A percentile compares a stretch with the other conserved stretches of the same genome.
Evolutionary conservation across 164 flowering plant species (phyloP).

Genomic region (Vitis riparia): DNA sequence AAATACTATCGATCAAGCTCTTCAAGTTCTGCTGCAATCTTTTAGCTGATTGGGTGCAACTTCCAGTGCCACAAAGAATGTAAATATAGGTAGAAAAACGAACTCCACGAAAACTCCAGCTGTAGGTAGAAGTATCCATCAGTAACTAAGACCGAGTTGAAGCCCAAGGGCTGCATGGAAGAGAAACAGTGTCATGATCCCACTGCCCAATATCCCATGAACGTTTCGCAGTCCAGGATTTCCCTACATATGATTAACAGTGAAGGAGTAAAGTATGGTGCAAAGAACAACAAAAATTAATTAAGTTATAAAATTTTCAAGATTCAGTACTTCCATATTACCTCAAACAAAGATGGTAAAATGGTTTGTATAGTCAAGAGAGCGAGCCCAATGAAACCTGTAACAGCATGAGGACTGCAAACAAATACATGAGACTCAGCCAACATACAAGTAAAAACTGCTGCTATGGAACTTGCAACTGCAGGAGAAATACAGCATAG

Average conservation of each 20-base stretch:
- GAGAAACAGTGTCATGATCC: conserved; percentile 82
- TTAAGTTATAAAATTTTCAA: no score
- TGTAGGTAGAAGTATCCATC: conserved; percentile 2
- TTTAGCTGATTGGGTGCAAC: no score
- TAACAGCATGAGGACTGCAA: conserved; percentile 88
- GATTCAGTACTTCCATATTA: conserved; percentile 13
- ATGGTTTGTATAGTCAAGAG: conserved; percentile 72
- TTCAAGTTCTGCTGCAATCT: no score
- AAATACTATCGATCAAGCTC: no score
- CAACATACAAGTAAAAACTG: background rate
- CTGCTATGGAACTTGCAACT: no score
- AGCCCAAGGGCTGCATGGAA: conserved; percentile 85
- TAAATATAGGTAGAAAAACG: background rate
- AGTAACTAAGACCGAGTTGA: conserved; percentile 78
- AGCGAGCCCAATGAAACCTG: conserved; percentile 74
- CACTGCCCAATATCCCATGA: conserved; percentile 85
- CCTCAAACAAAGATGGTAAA: conserved; percentile 81
- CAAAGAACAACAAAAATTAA: background rate
- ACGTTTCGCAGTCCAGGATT: conserved; percentile 78
- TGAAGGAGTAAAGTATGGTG: background rate
- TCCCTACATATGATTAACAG: conserved; percentile 43
- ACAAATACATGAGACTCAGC: background rate
- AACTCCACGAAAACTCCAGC: background rate
- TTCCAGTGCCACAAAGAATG: no score
- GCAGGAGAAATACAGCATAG: no score